Conservation (phyloP, 2,329 filamentous ascomycete genomes). For the Pseudofabraea citricarpa region DNA sequence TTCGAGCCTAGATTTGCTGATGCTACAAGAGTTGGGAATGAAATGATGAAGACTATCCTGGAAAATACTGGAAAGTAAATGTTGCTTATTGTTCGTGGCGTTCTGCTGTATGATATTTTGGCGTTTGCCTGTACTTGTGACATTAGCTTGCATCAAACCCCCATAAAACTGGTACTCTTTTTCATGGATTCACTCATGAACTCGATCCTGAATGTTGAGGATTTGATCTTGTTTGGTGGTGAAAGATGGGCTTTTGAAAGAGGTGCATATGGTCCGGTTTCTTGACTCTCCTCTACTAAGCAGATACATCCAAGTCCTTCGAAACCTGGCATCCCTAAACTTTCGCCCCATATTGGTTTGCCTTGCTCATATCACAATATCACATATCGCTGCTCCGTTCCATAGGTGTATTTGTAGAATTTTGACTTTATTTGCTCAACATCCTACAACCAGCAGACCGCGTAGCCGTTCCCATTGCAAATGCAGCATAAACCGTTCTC, state of each 20-base stretch:
- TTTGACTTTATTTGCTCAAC: slow-evolving; percentile 29
- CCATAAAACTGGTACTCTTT: too few relatives aligned
- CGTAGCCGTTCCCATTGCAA: slow-evolving; percentile 28
- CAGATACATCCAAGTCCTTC: too few relatives aligned
- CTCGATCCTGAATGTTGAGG: too few relatives aligned
- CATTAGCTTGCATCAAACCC: too few relatives aligned
- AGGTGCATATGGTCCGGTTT: too few relatives aligned
- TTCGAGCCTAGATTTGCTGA: slow-evolving; percentile 88
- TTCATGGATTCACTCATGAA: too few relatives aligned
- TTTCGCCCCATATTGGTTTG: not conserved
- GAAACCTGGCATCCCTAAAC: too few relatives aligned
- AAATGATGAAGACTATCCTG: slow-evolving; percentile 95
- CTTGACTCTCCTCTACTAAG: too few relatives aligned
- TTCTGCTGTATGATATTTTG: not conserved
- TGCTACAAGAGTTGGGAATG: slow-evolving; percentile 82
- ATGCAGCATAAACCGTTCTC: slow-evolving; percentile 28
- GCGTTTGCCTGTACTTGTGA: not conserved
- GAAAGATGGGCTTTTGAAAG: too few relatives aligned
- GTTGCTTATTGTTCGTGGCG: not conserved
- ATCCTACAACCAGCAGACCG: slow-evolving; percentile 29
- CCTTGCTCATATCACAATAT: not conserved
- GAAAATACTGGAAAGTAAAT: slow-evolving; percentile 58
- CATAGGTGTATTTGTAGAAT: slow-evolving; percentile 20
- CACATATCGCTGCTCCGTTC: not conserved
- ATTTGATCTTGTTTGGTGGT: too few relatives aligned